Conservation (phyloP, 2,329 filamentous ascomycete species). For the Trichophyton schoenleinii region DNA sequence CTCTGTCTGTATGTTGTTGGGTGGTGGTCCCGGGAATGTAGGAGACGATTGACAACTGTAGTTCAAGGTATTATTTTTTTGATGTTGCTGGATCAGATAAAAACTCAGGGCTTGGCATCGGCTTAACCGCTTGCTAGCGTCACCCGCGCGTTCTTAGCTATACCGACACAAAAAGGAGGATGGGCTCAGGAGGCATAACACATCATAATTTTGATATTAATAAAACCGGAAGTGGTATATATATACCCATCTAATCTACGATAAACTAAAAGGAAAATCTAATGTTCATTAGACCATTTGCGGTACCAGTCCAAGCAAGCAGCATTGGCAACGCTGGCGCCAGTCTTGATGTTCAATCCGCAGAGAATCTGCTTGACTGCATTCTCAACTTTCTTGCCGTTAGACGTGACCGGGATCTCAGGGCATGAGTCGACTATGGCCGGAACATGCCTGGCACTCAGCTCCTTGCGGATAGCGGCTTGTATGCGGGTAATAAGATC, state of each 20-base stretch:
- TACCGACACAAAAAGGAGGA: neutral
- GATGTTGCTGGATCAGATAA: neutral
- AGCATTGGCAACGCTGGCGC: constrained; percentile 85
- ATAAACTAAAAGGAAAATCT: neutral
- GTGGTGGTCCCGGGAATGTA: neutral
- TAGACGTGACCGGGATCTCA: constrained; percentile 81
- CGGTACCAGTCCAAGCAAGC: constrained; percentile 81
- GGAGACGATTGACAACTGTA: neutral
- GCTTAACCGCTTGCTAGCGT: neutral
- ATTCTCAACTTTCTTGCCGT: constrained; percentile 97
- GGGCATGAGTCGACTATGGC: constrained; percentile 68
- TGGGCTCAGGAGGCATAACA: neutral
- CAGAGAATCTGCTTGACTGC: constrained; percentile 94
- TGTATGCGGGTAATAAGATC: constrained; percentile 54
- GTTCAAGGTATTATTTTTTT: too few relatives aligned
- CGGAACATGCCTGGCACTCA: constrained; percentile 84
- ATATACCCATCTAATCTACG: constrained; percentile 4
- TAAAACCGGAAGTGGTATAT: neutral
- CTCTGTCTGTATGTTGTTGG: neutral
- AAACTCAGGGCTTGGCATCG: neutral
- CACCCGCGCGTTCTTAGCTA: neutral
- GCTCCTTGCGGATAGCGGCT: constrained; percentile 55
- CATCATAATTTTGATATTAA: neutral
- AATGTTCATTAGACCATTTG: constrained; percentile 53
- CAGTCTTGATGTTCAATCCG: constrained; percentile 73